These are phyloP conservation scores for Allomyces macrogynus DNA, from an alignment of 192 early-diverging fungal species.

Conservation along the genomic window DNA sequence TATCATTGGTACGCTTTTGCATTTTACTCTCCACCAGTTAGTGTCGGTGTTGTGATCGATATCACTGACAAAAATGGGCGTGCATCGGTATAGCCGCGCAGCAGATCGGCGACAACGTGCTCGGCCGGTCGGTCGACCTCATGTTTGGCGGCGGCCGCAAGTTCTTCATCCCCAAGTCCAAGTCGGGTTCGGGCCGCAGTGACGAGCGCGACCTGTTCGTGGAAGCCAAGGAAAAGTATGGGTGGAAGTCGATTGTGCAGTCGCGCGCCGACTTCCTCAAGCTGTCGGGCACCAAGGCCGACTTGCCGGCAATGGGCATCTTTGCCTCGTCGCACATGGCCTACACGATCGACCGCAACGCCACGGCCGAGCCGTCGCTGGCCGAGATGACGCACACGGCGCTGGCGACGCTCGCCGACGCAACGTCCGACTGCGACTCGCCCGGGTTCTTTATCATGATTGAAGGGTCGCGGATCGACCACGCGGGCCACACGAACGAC, in stretches of 20 bases:
- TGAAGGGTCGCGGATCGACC: slow-evolving; percentile 38
- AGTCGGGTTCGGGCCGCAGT: slow-evolving; percentile 13
- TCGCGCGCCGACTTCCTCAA: slow-evolving; percentile 7
- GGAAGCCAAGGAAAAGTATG: slow-evolving; percentile 3
- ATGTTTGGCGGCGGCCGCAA: slow-evolving; percentile 32
- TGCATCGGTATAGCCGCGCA: slow-evolving; percentile 14
- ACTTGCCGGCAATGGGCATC: slow-evolving; percentile 21
- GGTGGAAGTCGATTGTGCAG: slow-evolving; percentile 5
- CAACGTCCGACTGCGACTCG: slow-evolving; percentile 2
- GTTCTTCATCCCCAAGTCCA: slow-evolving; percentile 19
- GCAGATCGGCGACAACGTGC: slow-evolving; percentile 17
- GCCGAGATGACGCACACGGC: slow-evolving; percentile 28
- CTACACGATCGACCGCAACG: slow-evolving; percentile 25
- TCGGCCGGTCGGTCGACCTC: slow-evolving; percentile 18
- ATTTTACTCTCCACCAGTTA: too few relatives aligned
- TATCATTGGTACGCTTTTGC: slow-evolving; percentile 7
- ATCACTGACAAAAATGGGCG: background rate
- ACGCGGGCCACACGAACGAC: slow-evolving; percentile 35
- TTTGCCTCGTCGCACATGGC: slow-evolving; percentile 28
- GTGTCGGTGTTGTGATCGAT: too few relatives aligned
- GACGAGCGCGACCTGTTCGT: slow-evolving; percentile 20
- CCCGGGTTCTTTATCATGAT: slow-evolving; percentile 37
- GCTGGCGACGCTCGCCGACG: slow-evolving; percentile 11
- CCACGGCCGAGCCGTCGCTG: slow-evolving; percentile 19
- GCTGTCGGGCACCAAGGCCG: slow-evolving; percentile 1